Evolutionary conservation across 352 stramenopile genomes (phyloP), one percentile per base, ranked within the genome.

Genomic region (Globisporangium lucens): DNA sequence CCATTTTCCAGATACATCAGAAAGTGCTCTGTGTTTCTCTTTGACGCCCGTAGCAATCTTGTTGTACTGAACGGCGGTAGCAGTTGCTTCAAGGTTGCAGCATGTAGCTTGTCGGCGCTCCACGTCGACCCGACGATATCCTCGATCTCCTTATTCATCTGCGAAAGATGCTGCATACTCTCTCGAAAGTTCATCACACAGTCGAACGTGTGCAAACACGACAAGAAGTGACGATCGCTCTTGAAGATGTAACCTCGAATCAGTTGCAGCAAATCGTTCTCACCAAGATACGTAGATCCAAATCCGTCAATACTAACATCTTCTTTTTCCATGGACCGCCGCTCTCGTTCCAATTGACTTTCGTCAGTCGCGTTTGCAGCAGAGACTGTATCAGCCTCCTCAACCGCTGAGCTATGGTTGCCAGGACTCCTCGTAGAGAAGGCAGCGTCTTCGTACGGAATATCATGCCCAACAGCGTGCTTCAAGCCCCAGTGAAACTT

Each of bases 31-130:
- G 82, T 89, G 20, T 79, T 86, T 30, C 85, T 65, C 41, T 81
- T 90, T 8, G 87, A 83, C 22, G 77, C 81, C 15, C 82, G 80
- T 10, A 96, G 60, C 27, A 96, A 70, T 27, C 89, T 80, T 9
- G 87, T 82, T 3, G 89, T 94, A 59, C 89, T 96, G 59, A 96
- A 96, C n/a, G 89, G 82, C 27, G 89, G 87, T 22, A 92, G 69
- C n/a, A 93, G 72, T 63, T 76, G 75, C 43, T 76, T 75, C 33
- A 81, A 83, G 64, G 74, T 72, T 24, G 79, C 78, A 9, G 78
- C 78, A 24, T 79, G 60, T 61, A 77, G 65, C 24, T 78, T 74
- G 68, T 89, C 78, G 17, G 72, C 68, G 35, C 57, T 74, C 80
- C 82, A 89, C 33, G 77, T 77, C 3, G 80, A 82, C 10, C 85